Evolutionary conservation across 2,329 filamentous ascomycete genomes (phyloP).

Genomic region (Cercospora sp.): DNA sequence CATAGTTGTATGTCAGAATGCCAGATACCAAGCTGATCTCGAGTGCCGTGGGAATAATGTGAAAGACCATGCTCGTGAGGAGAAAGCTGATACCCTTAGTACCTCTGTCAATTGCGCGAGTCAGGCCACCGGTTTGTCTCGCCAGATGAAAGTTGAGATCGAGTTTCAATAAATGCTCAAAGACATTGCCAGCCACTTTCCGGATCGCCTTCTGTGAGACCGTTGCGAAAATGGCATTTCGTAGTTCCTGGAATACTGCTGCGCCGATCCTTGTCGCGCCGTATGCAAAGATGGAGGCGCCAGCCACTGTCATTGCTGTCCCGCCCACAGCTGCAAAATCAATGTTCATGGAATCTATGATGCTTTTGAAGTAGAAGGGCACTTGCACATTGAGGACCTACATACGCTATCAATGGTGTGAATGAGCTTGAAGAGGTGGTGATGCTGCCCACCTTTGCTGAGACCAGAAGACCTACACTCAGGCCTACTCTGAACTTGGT

Average conservation of each 20-base stretch:
- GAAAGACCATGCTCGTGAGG: conserved; percentile 97
- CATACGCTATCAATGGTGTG: conserved; percentile 40
- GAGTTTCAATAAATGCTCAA: conserved; percentile 81
- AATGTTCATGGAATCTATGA: conserved; percentile 96
- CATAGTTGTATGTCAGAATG: conserved; percentile 95
- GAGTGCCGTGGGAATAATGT: conserved; percentile 87
- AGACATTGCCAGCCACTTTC: conserved; percentile 86
- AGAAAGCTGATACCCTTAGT: conserved; percentile 98
- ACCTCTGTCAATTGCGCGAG: conserved; percentile 89
- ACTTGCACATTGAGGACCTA: conserved; percentile 90
- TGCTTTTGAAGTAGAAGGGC: conserved; percentile 98
- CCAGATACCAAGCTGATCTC: conserved; percentile 96
- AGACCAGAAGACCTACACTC: conserved; percentile 79
- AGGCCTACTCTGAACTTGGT: conserved; percentile 83
- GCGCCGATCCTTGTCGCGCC: conserved; percentile 85
- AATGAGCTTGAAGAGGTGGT: conserved; percentile 15
- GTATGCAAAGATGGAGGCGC: conserved; percentile 86
- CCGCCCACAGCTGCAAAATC: conserved; percentile 85
- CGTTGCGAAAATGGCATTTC: conserved; percentile 94
- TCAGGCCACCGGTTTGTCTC: conserved; percentile 92
- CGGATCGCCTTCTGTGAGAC: conserved; percentile 97
- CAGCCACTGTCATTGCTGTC: conserved; percentile 83
- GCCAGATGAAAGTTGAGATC: conserved; percentile 93
- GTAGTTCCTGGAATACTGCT: conserved; percentile 85
- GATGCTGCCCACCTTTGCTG: conserved; percentile 67